Base-by-base conservation (phyloP, 2,329 filamentous ascomycete species). In the Ophiobolus disseminans region DNA sequence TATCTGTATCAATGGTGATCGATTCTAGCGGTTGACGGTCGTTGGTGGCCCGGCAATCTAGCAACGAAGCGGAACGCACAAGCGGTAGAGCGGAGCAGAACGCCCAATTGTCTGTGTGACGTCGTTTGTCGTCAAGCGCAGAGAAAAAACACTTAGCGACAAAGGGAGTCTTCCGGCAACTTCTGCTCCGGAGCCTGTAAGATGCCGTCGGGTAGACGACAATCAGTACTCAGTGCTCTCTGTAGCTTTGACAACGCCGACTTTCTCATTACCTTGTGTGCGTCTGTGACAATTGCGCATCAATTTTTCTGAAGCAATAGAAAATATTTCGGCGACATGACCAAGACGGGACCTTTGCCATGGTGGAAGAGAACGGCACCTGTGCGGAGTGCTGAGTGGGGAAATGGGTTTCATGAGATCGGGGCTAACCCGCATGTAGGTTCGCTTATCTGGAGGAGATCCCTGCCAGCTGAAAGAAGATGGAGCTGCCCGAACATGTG, bases 381-480 rank as follows among this genome's bases (percentile, higher is more conserved):
- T 25, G 9, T n/a, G 13, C 5, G 20, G 20, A 19, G 16, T 13
- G 34, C 10, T 6, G 34, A 39, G 20, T 30, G 36, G 14, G 19
- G 23, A 14, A 39, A 25, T 37, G 25, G 36, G 22, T 44, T 42
- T 23, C 43, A 53, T 50, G 25, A 44, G 46, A 58, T 56, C 53
- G 53, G 23, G 6, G 44, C 55, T 56, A 58, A 9, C 53, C 47
- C 20, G 38, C 53, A 50, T 13, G 25, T 14, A 14, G 2, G 5
- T 30, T 58, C 55, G 55, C 55, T 46, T 58, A 58, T 58, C 55
- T 58, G 28, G 14, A 40, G 43, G 43, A 37, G 26, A 2, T 36
- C 26, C 52, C 48, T 48, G 52, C 40, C n/a, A 11, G 16, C 39
- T 11, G 28, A 30, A 30, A 22, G 40, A 45, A 47, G 22, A 40